A percentile compares a stretch with the other conserved stretches of the same genome.
These are phyloP conservation scores for Sugiyamaella boreocaroliniensis DNA, from an alignment of 805 yeast species.

Conservation along the genomic window DNA sequence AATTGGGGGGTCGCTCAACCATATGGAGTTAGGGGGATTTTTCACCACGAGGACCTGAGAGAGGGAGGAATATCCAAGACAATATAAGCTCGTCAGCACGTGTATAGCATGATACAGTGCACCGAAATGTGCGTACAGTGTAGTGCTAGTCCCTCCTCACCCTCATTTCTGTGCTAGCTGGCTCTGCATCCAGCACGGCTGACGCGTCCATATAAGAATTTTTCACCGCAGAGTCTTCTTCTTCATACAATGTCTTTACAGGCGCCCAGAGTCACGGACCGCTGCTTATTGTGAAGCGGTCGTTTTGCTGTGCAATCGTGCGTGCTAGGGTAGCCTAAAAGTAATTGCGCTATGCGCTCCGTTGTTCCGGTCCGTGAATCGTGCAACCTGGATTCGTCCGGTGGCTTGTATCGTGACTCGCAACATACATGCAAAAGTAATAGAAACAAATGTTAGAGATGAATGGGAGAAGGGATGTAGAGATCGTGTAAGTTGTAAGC, in stretches of 20 bases:
- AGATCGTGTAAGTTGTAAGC: too few species aligned
- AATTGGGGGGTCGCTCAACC: too few species aligned
- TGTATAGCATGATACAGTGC: too few species aligned
- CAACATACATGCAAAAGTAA: slow-evolving; percentile 6
- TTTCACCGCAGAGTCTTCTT: neutral
- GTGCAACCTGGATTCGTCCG: slow-evolving; percentile 3
- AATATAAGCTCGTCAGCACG: too few species aligned
- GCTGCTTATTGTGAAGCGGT: slow-evolving; percentile 15
- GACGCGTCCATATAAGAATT: neutral
- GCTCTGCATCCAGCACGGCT: neutral
- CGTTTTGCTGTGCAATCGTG: slow-evolving; percentile 18
- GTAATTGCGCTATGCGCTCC: slow-evolving; percentile 1
- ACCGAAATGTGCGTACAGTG: too few species aligned
- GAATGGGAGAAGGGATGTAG: too few species aligned
- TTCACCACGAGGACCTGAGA: too few species aligned
- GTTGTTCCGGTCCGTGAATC: slow-evolving; percentile 14
- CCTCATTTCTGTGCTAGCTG: too few species aligned
- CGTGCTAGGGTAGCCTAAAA: slow-evolving; percentile 23
- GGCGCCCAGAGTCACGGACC: slow-evolving; percentile 25
- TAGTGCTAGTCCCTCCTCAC: too few species aligned
- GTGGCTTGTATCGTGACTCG: slow-evolving; percentile 11
- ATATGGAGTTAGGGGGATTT: too few species aligned
- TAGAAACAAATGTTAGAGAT: too few species aligned
- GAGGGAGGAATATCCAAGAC: too few species aligned
- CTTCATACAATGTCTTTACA: slow-evolving; percentile 20